Evolutionary conservation across 2,329 filamentous ascomycete genomes (phyloP), one percentile per base, ranked within the genome.

Genomic region (Ophiostoma sp.): DNA sequence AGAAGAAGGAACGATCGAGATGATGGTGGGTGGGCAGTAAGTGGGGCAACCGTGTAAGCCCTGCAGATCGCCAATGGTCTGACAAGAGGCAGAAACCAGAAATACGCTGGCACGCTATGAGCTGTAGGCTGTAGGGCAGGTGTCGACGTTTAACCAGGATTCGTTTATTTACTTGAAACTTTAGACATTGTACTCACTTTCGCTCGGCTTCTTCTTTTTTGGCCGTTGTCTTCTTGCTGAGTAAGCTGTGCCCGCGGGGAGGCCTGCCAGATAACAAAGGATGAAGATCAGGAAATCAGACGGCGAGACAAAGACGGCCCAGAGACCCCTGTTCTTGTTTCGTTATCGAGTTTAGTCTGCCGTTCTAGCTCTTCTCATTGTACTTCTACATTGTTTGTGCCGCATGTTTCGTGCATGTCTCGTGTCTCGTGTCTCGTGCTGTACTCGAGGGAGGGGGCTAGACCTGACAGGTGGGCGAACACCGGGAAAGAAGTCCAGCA

Each of bases 41-140:
- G 70, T 71, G 70, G 70, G 70, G 70, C 70, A 52, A 54, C 52
- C 70, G 68, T 69, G 64, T 71, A 71, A 71, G 70, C 67, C 70
- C 67, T 71, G 70, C 64, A 69, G 70, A 71, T 71, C 35, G 35
- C 35, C 36, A 67, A 48, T 48, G 39, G 36, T 67, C 65, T 67
- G 65, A 62, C 57, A 57, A n/a, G 44, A n/a, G n/a, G 52, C 23
- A 15, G 52, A 7, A n/a, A n/a, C n/a, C 20, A 57, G 27, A 33
- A 33, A 27, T 13, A 57, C 52, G 52, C 17, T 27, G 23, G 2
- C n/a, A 27, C n/a, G 52, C n/a, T 27, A 4, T 17, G 52, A 27
- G 10, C 52, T 57, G 52, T 39, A 39, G 10, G 10, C 52, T 57
- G 52, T 39, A 39, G 10, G 36, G 36, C 36, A 39, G 36, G 36